Percentiles rank a stretch among this genome's conserved stretches.
These are phyloP conservation scores for Jaapia argillacea DNA, from an alignment of 768 basidiomycete genomes.

Conservation along the genomic window DNA sequence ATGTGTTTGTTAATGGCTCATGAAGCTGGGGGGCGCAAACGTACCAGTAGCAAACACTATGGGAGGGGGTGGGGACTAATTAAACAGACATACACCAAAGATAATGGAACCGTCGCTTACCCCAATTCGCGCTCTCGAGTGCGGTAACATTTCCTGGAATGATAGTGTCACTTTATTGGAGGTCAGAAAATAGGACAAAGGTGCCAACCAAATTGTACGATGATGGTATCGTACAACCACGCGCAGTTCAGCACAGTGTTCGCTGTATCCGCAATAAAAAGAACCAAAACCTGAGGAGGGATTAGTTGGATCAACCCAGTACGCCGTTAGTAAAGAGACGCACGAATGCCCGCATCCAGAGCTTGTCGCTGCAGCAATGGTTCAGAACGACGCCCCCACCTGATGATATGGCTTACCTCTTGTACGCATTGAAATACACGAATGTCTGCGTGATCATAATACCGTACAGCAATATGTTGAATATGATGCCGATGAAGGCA, in stretches of 20 bases:
- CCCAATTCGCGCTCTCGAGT: constrained; percentile 7
- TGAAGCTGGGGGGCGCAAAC: constrained; percentile 12
- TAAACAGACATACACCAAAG: not conserved
- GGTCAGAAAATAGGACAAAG: not conserved
- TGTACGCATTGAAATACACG: constrained; percentile 27
- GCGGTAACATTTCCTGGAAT: constrained; percentile 1
- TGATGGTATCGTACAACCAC: constrained; percentile 32
- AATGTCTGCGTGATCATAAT: constrained; percentile 30
- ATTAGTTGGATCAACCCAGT: not conserved
- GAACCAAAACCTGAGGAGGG: constrained; percentile 20
- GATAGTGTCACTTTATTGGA: not conserved
- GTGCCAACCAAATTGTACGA: constrained; percentile 29
- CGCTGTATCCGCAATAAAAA: constrained; percentile 32
- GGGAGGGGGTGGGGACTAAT: too few relatives aligned
- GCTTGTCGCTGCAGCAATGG: constrained; percentile 20
- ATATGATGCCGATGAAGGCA: constrained; percentile 2
- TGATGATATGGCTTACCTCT: constrained; percentile 13
- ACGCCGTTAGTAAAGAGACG: constrained; percentile 3
- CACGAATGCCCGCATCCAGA: constrained; percentile 31
- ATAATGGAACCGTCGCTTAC: constrained; percentile 5
- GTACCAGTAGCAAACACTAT: constrained; percentile 7
- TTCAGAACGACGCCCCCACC: not conserved
- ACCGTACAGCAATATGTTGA: constrained; percentile 7
- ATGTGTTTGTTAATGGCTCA: not conserved
- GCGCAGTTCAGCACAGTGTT: constrained; percentile 28